phyloP scores from a whole-genome alignment of 1,284 basidiomycete species.

The Microbotryum scabiosae region DNA sequence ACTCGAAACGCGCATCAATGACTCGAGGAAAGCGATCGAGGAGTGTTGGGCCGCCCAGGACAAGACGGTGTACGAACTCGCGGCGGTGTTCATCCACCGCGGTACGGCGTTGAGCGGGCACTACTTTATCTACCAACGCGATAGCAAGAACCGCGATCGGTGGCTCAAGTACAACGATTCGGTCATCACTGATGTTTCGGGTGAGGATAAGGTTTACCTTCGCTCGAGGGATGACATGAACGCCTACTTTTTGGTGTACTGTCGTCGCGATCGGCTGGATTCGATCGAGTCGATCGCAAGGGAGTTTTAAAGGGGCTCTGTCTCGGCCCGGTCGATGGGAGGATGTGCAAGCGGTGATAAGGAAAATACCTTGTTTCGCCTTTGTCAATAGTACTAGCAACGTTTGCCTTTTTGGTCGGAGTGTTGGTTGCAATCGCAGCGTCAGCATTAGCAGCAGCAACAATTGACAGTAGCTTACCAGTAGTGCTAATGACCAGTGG shows the following conservation, averaged over 20 bases:
- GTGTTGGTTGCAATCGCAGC: too few species aligned
- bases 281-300: constrained; percentile 25
- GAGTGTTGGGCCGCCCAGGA: constrained; percentile 63
- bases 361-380: too few species aligned
- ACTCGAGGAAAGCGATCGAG: constrained; percentile 52
- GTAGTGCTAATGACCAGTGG: too few species aligned
- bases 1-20: constrained; percentile 8
- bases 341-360: too few species aligned
- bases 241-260: constrained; percentile 29
- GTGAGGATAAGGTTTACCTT: constrained; percentile 50
- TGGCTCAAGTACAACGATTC: constrained; percentile 98
- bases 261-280: constrained; percentile 19
- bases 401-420: too few species aligned
- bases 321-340: too few species aligned
- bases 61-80: constrained; percentile 74
- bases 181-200: constrained; percentile 61
- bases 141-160: constrained; percentile 60
- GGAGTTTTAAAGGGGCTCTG: neutral
- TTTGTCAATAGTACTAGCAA: too few species aligned
- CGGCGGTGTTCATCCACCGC: constrained; percentile 92
- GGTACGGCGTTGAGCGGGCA: constrained; percentile 57
- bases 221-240: constrained; percentile 27
- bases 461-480: too few species aligned
- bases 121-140: constrained; percentile 79
- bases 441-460: too few species aligned